Evolutionary conservation across 768 basidiomycete genomes (phyloP), one percentile per base, ranked within the genome.

Genomic region (Zangia roseola): DNA sequence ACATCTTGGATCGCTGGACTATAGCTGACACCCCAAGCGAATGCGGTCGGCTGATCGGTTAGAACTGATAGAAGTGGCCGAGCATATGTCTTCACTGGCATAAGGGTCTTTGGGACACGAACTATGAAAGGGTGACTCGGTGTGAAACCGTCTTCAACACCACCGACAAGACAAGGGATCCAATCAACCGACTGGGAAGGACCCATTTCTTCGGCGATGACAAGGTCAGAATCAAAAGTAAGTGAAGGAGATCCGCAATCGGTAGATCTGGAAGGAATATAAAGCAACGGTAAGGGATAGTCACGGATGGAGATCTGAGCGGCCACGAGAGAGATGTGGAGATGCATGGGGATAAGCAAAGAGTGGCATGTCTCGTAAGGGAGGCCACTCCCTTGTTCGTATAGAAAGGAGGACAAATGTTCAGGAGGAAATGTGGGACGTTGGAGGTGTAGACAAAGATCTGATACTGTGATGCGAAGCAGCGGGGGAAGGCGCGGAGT

Each of bases 1-100:
- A 97, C 65, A 62, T 97, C 94, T 62, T 94, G 90, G 20, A 90
- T 88, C 2, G 84, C 86, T 16, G 93, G 86, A 38, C 81, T 79
- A 54, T 92, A 90, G 54, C 93, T 94, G 37, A 92, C 80, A 14
- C 89, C 89, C 94, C 94, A 98, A 14, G 86, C 81, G 53, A 97
- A 79, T 31, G 84, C 79, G 1, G 91, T 89, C 5, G 84, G 76
- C 26, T 72, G 74, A 19, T 78, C 69, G 5, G 86, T 81, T n/a
- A 74, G 70, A 40, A 97, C 77, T 17, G 77, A 75, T 55, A 97
- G 77, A 12, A 71, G 68, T 4, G 93, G 91, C 38, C 79, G 77
- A 1, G 90, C 88, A 60, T 94, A 97, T 8, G 86, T 90, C 69
- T 98, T 98, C 58, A 94, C 88, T 0, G 94, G 88, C 89, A 94